Evolutionary conservation across 2,329 filamentous ascomycete species (phyloP), one percentile per base, ranked within the genome.

Genomic region (Fusarium longipes): DNA sequence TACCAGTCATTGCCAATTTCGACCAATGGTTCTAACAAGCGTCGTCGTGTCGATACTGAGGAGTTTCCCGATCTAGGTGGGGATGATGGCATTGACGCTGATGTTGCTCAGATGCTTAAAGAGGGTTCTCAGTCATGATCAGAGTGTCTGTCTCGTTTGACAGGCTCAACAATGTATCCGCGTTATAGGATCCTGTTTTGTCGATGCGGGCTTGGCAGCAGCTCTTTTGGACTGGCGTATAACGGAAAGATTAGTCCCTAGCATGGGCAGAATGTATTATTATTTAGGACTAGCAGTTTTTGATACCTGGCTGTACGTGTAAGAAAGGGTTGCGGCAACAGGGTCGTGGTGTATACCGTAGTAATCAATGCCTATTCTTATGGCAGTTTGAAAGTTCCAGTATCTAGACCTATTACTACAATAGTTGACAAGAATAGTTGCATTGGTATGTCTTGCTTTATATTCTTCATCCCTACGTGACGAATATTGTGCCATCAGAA

Each of bases 71-170:
- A 87, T 51, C 77, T 87, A n/a, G 83, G 81, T 10, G 81, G 76
- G 20, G 84, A 86, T 57, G 84, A 86, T 64, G 85, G 81, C 1
- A 86, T 88, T 48, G 86, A 88, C 64, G 80, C 83, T 0, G 85
- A 88, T 44, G 85, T 88, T 32, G 82, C 82, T 25, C 84, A 85
- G 68, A 85, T 87, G 79, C 77, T 88, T 12, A 71, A 73, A 55
- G 68, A 68, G 24, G 62, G 49, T 11, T 25, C 51, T 22, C 60
- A 64, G 38, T 63, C 40, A 49, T 73, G 43, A 67, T 54, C 14
- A 14, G 29, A 25, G 22, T 47, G 20, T 38, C n/a, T 15, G 32
- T 25, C 33, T 49, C 12, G 30, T 49, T 49, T 38, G 32, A 33
- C 32, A 49, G 32, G n/a, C 35, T 49, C 24, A 18, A 18, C 10